These are phyloP conservation scores for Debaryomycetaceae sp. DNA, from an alignment of 1,139 yeast genomes.

Conservation along the genomic window DNA sequence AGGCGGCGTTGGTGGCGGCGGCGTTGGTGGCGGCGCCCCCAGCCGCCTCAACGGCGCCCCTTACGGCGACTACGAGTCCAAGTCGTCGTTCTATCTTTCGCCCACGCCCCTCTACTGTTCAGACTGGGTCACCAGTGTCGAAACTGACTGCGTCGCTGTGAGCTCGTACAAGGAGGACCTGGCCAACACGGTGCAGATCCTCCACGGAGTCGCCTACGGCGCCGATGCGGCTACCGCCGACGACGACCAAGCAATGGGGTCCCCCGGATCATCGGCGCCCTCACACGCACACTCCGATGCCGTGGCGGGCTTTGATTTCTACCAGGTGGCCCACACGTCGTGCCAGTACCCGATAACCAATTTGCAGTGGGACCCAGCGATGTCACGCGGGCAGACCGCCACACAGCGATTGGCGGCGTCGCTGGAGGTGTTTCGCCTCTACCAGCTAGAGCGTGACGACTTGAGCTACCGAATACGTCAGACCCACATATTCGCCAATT, in stretches of 20 bases:
- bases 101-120: conserved; percentile 57
- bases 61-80: conserved; percentile 2
- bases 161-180: conserved; percentile 71
- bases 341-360: conserved; percentile 67
- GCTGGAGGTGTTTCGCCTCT: conserved; percentile 66
- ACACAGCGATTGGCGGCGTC: conserved; percentile 57
- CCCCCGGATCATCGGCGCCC: conserved; percentile 14
- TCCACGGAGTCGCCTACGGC: conserved; percentile 38
- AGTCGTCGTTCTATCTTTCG: conserved; percentile 49
- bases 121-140: conserved; percentile 57
- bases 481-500: conserved; percentile 40
- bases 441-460: conserved; percentile 43
- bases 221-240: conserved; percentile 15
- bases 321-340: conserved; percentile 45
- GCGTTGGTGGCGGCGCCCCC: conserved; percentile 1
- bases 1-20: not conserved
- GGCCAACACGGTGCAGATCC: conserved; percentile 48
- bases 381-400: conserved; percentile 20
- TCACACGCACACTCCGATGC: conserved; percentile 12
- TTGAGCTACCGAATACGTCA: conserved; percentile 30
- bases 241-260: conserved; percentile 5
- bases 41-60: not conserved
- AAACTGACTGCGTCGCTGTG: conserved; percentile 54
- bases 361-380: conserved; percentile 67
- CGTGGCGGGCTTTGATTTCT: conserved; percentile 44